Conservation (phyloP, 1,139 yeast genomes). For the Nakaseomyces delphensis region DNA sequence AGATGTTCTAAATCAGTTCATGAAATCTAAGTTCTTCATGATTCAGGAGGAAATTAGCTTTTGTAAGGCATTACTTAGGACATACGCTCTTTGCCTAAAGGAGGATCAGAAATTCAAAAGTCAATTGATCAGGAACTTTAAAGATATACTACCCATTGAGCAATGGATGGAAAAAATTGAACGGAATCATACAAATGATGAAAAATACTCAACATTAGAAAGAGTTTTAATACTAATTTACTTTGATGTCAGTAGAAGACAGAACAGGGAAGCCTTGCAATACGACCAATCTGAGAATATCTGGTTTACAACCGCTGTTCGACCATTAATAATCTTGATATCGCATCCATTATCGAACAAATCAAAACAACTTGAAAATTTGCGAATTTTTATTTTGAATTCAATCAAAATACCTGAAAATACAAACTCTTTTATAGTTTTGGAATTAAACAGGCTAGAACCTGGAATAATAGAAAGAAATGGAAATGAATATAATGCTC, state of each 20-base stretch:
- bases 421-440: slow-evolving; percentile 8
- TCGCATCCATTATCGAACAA: slow-evolving; percentile 14
- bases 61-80: slow-evolving; percentile 21
- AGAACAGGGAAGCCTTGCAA: slow-evolving; percentile 5
- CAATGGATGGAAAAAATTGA: slow-evolving; percentile 13
- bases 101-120: slow-evolving; percentile 5
- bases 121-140: slow-evolving; percentile 9
- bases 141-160: slow-evolving; percentile 14
- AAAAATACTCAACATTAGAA: slow-evolving; percentile 2
- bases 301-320: slow-evolving; percentile 13
- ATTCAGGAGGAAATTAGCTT: slow-evolving; percentile 11
- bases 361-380: slow-evolving; percentile 20
- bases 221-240: slow-evolving; percentile 18
- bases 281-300: slow-evolving; percentile 10
- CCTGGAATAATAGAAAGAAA: slow-evolving; percentile 12
- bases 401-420: slow-evolving; percentile 7
- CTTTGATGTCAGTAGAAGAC: slow-evolving; percentile 21
- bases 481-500: slow-evolving; percentile 6
- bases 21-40: slow-evolving; percentile 11
- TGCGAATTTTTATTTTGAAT: slow-evolving; percentile 15
- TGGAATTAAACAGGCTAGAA: slow-evolving; percentile 10
- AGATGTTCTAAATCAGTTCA: slow-evolving; percentile 13
- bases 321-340: slow-evolving; percentile 8
- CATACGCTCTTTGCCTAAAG: slow-evolving; percentile 16
- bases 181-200: background rate